Evolutionary conservation across 768 basidiomycete species (phyloP).

Genomic region (Podaxis sp.): DNA sequence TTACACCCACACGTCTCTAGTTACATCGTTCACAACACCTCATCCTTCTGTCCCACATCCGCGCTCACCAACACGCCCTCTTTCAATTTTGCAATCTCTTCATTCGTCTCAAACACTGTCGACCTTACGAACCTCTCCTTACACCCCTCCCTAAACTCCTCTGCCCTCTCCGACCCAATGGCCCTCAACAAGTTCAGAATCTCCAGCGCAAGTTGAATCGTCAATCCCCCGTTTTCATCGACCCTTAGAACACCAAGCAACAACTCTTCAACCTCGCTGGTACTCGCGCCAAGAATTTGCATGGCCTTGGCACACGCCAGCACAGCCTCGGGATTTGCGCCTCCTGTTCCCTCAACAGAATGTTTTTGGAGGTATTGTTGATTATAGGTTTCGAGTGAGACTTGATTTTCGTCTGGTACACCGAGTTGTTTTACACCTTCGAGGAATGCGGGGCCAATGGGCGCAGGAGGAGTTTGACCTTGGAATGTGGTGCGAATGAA

Average conservation of each 20-base stretch:
- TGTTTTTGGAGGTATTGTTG: slow-evolving; percentile 73
- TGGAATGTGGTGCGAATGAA: slow-evolving; percentile 36
- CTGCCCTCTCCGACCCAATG: slow-evolving; percentile 53
- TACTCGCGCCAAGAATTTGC: slow-evolving; percentile 42
- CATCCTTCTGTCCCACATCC: not conserved
- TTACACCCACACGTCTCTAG: not conserved
- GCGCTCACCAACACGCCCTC: slow-evolving; percentile 24
- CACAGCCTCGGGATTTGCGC: slow-evolving; percentile 39
- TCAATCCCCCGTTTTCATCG: slow-evolving; percentile 26
- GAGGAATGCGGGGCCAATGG: slow-evolving; percentile 50
- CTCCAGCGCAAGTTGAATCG: slow-evolving; percentile 48
- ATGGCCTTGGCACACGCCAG: slow-evolving; percentile 65
- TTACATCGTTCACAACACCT: not conserved
- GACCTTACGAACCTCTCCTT: slow-evolving; percentile 57
- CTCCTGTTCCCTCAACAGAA: slow-evolving; percentile 23
- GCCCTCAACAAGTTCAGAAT: slow-evolving; percentile 48
- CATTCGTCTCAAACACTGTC: slow-evolving; percentile 60
- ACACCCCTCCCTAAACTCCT: slow-evolving; percentile 62
- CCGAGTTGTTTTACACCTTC: slow-evolving; percentile 50
- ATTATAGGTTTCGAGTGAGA: slow-evolving; percentile 68
- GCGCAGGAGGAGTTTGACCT: slow-evolving; percentile 42
- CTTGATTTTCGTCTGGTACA: slow-evolving; percentile 32
- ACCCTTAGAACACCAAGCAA: slow-evolving; percentile 50
- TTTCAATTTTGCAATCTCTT: slow-evolving; percentile 47
- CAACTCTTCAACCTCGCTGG: slow-evolving; percentile 60